A percentile compares a stretch with the other conserved stretches of the same genome.
These are phyloP conservation scores for Canavalia gladiata DNA, from an alignment of 306 rosid species.

Conservation along the genomic window DNA sequence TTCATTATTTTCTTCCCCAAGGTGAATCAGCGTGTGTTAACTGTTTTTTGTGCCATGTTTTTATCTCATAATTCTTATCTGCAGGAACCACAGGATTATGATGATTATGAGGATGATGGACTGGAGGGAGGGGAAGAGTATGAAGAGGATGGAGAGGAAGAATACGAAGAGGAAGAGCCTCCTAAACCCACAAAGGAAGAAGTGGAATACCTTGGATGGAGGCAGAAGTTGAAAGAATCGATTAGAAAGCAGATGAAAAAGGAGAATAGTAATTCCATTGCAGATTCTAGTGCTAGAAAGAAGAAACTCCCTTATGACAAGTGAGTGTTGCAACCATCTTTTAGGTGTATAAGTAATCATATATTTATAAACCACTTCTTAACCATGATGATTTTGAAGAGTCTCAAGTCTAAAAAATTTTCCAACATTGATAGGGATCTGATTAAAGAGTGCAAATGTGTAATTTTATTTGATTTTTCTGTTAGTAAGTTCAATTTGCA, in stretches of 20 bases:
- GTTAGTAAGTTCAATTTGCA: neutral
- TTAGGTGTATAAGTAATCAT: neutral
- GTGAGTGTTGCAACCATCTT: constrained; percentile 60
- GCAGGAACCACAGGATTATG: constrained; percentile 64
- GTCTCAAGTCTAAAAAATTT: neutral
- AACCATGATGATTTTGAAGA: constrained; percentile 8
- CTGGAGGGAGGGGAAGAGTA: constrained; percentile 60
- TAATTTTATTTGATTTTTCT: neutral
- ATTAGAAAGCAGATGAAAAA: constrained; percentile 67
- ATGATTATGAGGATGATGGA: constrained; percentile 66
- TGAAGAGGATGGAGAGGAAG: constrained; percentile 66
- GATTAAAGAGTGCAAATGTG: constrained; percentile 1
- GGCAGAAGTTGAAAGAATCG: constrained; percentile 77
- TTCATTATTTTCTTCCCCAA: neutral
- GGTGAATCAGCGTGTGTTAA: neutral
- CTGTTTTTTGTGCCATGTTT: neutral
- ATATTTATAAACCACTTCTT: neutral
- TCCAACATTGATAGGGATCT: neutral
- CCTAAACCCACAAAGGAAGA: constrained; percentile 77
- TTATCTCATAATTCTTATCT: neutral
- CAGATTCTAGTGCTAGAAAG: constrained; percentile 55
- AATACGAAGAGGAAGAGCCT: constrained; percentile 62
- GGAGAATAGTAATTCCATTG: constrained; percentile 57
- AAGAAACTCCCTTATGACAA: constrained; percentile 73
- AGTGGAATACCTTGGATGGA: constrained; percentile 73